Evolutionary conservation across 1,139 yeast species (phyloP).

Genomic region (Kodamaea arcana): DNA sequence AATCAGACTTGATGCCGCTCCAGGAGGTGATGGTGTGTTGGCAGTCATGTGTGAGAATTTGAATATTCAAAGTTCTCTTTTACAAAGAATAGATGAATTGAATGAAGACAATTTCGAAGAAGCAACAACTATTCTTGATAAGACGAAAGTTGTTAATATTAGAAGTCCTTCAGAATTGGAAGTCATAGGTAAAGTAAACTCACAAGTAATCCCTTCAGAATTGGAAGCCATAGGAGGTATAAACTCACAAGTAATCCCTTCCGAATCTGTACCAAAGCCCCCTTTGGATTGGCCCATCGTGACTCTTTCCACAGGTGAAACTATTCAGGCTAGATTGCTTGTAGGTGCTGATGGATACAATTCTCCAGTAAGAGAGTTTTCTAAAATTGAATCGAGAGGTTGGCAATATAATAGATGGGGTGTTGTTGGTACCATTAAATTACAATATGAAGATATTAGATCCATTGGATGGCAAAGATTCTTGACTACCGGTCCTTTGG

Average conservation of each 20-base stretch:
- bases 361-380: conserved; percentile 83
- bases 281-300: conserved; percentile 73
- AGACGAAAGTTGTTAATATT: conserved; percentile 60
- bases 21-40: conserved; percentile 35
- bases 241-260: neutral
- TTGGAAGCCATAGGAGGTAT: conserved; percentile 3
- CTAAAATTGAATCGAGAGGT: conserved; percentile 82
- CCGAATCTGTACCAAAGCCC: conserved; percentile 18
- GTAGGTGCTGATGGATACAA: conserved; percentile 97
- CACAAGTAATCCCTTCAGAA: conserved; percentile 10
- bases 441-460: conserved; percentile 68
- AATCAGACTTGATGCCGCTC: conserved; percentile 64
- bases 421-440: conserved; percentile 79
- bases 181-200: conserved; percentile 2
- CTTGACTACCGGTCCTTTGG: conserved; percentile 88
- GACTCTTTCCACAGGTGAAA: conserved; percentile 60
- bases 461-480: conserved; percentile 91
- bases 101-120: conserved; percentile 30
- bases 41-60: conserved; percentile 90
- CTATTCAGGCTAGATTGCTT: conserved; percentile 64
- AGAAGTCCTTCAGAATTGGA: conserved; percentile 15
- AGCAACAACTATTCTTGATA: conserved; percentile 51
- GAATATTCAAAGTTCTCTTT: conserved; percentile 73
- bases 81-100: conserved; percentile 53
- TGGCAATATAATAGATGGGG: conserved; percentile 91